Conservation (phyloP, 1,284 basidiomycete species). For the Boletellus deceptivus region DNA sequence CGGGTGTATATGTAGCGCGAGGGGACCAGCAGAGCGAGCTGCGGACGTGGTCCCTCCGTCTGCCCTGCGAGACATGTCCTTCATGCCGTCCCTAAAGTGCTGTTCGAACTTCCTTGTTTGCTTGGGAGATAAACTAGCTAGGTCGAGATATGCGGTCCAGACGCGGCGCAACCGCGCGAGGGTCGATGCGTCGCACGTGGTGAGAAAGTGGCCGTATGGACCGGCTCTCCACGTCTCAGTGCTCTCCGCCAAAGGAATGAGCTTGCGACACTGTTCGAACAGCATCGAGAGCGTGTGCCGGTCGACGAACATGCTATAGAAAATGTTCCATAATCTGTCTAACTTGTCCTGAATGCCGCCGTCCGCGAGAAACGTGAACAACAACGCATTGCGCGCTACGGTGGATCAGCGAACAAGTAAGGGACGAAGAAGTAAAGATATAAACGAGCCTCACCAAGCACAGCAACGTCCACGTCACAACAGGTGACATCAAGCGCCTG, state of each 20-base stretch:
- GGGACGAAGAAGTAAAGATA: not conserved
- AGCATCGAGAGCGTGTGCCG: slow-evolving; percentile 37
- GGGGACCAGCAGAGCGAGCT: slow-evolving; percentile 41
- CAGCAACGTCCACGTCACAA: slow-evolving; percentile 55
- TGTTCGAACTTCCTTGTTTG: slow-evolving; percentile 21
- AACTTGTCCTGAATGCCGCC: slow-evolving; percentile 13
- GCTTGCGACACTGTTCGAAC: slow-evolving; percentile 43
- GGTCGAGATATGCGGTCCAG: slow-evolving; percentile 41
- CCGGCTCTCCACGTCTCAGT: slow-evolving; percentile 43
- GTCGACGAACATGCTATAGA: slow-evolving; percentile 55
- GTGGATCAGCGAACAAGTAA: not conserved
- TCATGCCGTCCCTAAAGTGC: slow-evolving; percentile 12
- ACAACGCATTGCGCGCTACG: slow-evolving; percentile 42
- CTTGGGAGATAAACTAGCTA: slow-evolving; percentile 6
- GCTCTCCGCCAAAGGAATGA: slow-evolving; percentile 37
- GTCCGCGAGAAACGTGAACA: slow-evolving; percentile 39
- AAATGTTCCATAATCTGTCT: slow-evolving; percentile 50
- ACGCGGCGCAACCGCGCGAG: slow-evolving; percentile 40
- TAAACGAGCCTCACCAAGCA: slow-evolving; percentile 43
- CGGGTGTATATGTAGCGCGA: slow-evolving; percentile 18
- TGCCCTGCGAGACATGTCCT: not conserved
- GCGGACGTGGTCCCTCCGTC: slow-evolving; percentile 4
- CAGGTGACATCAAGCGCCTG: slow-evolving; percentile 56
- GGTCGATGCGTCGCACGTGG: slow-evolving; percentile 39
- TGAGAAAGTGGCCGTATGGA: slow-evolving; percentile 39